These are phyloP conservation scores for Ceriops tagal DNA, from an alignment of 345 rosid genomes.

Conservation along the genomic window DNA sequence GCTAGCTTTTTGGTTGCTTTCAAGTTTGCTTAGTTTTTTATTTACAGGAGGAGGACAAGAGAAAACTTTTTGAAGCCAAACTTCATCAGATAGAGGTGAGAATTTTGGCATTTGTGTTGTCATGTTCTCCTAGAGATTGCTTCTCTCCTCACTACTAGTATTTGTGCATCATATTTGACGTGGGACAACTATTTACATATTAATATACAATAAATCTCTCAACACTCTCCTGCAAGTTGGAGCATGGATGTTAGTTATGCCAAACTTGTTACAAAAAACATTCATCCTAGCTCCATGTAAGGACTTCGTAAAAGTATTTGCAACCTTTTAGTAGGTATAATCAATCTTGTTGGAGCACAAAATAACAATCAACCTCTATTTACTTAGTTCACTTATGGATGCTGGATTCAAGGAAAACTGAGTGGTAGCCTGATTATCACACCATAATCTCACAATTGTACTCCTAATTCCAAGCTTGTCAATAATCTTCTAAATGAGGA, in stretches of 20 bases:
- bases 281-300: too few species aligned
- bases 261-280: too few species aligned
- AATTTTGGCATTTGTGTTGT: neutral
- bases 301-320: too few species aligned
- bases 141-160: neutral
- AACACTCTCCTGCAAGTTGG: too few species aligned
- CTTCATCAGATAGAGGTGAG: conserved; percentile 91
- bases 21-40: conserved; percentile 11
- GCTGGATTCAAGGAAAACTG: neutral
- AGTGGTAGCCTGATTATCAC: neutral
- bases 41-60: conserved; percentile 74
- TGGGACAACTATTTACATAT: too few species aligned
- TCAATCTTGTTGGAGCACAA: neutral
- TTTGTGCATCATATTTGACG: neutral
- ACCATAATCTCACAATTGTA: neutral
- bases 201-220: too few species aligned
- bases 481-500: neutral
- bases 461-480: neutral
- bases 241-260: too few species aligned
- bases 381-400: neutral
- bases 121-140: neutral
- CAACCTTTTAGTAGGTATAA: neutral
- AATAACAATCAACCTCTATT: neutral
- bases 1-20: conserved; percentile 3
- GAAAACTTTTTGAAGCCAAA: conserved; percentile 80